These are phyloP conservation scores for Sedum album DNA, from an alignment of 164 flowering plant species.

Conservation along the genomic window DNA sequence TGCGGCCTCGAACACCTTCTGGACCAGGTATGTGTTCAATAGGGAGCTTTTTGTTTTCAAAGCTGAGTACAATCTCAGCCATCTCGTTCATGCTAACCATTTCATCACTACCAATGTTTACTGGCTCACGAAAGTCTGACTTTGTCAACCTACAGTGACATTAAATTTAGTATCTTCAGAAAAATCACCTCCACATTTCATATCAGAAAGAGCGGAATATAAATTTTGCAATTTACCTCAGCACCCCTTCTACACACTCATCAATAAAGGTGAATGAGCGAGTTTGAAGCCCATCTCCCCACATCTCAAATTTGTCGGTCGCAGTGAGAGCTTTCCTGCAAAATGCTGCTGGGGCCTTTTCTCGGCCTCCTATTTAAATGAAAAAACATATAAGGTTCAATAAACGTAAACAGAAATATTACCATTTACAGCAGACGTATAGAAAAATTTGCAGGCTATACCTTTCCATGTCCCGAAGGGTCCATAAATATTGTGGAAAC, in stretches of 20 bases:
- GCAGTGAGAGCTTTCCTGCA: conserved; percentile 88
- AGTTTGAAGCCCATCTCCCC: conserved; percentile 99
- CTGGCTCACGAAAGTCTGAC: not conserved
- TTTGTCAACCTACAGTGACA: not conserved
- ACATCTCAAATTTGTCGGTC: conserved; percentile 94
- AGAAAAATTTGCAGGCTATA: conserved; percentile 9
- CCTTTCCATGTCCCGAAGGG: conserved; percentile 99
- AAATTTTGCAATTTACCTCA: conserved; percentile 38
- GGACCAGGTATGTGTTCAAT: not conserved
- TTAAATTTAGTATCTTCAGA: not conserved
- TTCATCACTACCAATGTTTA: not conserved
- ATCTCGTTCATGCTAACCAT: not conserved
- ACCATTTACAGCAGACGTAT: not conserved
- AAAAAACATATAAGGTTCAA: not conserved
- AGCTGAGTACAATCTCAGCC: not conserved
- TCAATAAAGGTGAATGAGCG: conserved; percentile 98
- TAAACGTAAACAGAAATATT: not conserved
- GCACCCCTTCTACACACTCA: conserved; percentile 97
- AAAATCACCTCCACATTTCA: not conserved
- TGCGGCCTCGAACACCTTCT: not conserved
- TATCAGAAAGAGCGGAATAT: not conserved
- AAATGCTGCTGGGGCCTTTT: conserved; percentile 99
- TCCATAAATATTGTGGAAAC: conserved; percentile 97
- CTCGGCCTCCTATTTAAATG: conserved; percentile 75
- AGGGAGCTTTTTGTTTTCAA: not conserved